Evolutionary conservation across 2,329 filamentous ascomycete genomes (phyloP), one percentile per base, ranked within the genome.

Genomic region (Meredithiella fracta): DNA sequence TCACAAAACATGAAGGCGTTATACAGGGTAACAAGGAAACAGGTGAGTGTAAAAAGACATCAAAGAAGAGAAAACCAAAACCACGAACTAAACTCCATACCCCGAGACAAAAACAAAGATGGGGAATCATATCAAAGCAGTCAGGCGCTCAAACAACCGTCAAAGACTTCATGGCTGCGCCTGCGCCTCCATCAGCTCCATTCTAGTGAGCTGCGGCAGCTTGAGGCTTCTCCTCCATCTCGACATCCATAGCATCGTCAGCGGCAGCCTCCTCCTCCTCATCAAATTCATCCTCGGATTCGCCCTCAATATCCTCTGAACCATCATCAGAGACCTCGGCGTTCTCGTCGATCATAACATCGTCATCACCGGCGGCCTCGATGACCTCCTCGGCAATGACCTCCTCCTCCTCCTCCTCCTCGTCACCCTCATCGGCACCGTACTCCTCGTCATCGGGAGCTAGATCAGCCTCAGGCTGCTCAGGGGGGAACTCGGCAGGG

Each of bases 401-500:
- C 54, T 68, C 70, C 11, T 69, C 79, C n/a, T 78, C 80, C 54
- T 82, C 82, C 54, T 83, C 83, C 51, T 88, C 82, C 54, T 83
- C 83, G 51, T 88, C 87, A 15, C 80, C 81, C 68, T 95, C 91
- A 56, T 97, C 92, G 22, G 86, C 88, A 60, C 91, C 92, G 65
- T 98, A 98, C 62, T 85, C 80, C 25, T 86, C 84, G 63, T 94
- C 92, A 63, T 96, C 91, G 47, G 85, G 85, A 53, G 79, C 77
- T 47, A 84, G 77, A 65, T 98, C 94, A 54, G 90, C 92, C 68
- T 98, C 92, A 44, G 92, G 92, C 72, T 98, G 92, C 68, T 98
- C 92, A 60, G 92, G 94, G 29, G 92, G 92, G 68, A 87, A 98
- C 70, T 98, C 91, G 61, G 92, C 83, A 1, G 92, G 92, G 29